Percentiles rank a stretch among this genome's conserved stretches.
Conservation (phyloP, 345 rosid species). For the Erucastrum elatum region DNA sequence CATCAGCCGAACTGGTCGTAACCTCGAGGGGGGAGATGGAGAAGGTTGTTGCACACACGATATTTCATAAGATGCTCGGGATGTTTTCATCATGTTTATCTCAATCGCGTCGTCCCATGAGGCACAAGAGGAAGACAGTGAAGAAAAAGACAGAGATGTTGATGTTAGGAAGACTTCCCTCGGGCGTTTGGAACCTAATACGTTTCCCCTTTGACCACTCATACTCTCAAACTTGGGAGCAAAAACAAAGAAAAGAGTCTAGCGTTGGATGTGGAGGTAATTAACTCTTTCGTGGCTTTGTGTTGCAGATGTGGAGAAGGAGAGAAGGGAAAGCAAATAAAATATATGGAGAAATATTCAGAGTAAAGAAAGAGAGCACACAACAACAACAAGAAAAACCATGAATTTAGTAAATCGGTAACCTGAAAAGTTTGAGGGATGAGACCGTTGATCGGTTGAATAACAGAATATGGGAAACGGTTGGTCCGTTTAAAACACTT, state of each 20-base stretch:
- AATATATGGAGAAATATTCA: conserved; percentile 1
- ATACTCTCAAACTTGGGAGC: not conserved
- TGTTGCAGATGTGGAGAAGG: not conserved
- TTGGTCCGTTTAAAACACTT: not conserved
- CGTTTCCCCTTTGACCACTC: not conserved
- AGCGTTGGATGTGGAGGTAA: too few relatives aligned
- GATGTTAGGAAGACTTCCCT: conserved; percentile 33
- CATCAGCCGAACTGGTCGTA: not conserved
- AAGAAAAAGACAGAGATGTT: conserved; percentile 34
- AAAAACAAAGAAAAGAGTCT: not conserved
- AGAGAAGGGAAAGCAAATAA: not conserved
- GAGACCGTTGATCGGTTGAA: conserved; percentile 8
- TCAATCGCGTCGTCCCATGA: conserved; percentile 17
- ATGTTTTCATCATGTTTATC: not conserved
- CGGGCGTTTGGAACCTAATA: not conserved
- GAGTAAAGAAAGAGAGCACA: not conserved
- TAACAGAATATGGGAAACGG: not conserved
- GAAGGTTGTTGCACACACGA: conserved; percentile 1
- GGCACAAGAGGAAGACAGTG: conserved; percentile 10
- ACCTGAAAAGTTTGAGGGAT: not conserved
- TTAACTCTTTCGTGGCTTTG: too few relatives aligned
- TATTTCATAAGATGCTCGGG: not conserved
- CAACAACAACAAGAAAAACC: conserved; percentile 1
- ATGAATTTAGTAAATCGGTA: conserved; percentile 13
- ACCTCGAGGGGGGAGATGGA: conserved; percentile 7